Base-by-base conservation (phyloP, 352 stramenopile species). In the Phytophthora europaea region DNA sequence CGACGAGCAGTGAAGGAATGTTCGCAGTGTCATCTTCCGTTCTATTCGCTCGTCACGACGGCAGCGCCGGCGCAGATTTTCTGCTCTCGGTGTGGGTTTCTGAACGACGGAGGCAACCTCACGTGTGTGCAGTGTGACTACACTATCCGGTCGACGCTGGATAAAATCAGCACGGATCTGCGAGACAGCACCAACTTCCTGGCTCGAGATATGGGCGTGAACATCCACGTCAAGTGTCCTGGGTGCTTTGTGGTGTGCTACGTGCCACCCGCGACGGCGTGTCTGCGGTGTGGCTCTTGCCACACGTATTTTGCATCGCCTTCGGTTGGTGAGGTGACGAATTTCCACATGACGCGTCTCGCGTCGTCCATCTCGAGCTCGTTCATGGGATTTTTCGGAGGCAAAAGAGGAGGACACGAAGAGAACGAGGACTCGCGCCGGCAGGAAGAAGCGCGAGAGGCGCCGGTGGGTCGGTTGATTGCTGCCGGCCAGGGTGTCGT, bases 281-380 rank as follows among this genome's bases (percentile, higher is more conserved):
- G 89, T 75, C 75, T 96, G 64, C 87, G 89, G 12, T 96, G 89
- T 69, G 89, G 86, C 33, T 78, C 84, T 2, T 96, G 89, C 62
- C 85, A 94, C 61, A 93, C 85, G 33, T 96, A 94, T 64, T 96
- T 96, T 76, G 87, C 89, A 4, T 94, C 89, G 8, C 89, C 89
- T 12, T 84, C 84, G 1, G 84, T 96, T 15, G 89, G 87, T 0
- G 87, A 93, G 31, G 87, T 91, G 48, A 96, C 89, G 43, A 94
- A 93, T 72, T 96, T 96, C 62, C 89, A 96, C 79, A 87, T 94
- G 69, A 83, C 79, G n/a, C 76, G 85, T 2, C 75, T 96, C 22
- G 85, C 89, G 61, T 88, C 85, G 55, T 94, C 87, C 43, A 90
- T 95, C 45, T 91, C 84, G 28, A 92, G 83, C 57, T 94, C 86